phyloP scores from a whole-genome alignment of 495 filamentous ascomycete species.

The Achaetomiella virescens region DNA sequence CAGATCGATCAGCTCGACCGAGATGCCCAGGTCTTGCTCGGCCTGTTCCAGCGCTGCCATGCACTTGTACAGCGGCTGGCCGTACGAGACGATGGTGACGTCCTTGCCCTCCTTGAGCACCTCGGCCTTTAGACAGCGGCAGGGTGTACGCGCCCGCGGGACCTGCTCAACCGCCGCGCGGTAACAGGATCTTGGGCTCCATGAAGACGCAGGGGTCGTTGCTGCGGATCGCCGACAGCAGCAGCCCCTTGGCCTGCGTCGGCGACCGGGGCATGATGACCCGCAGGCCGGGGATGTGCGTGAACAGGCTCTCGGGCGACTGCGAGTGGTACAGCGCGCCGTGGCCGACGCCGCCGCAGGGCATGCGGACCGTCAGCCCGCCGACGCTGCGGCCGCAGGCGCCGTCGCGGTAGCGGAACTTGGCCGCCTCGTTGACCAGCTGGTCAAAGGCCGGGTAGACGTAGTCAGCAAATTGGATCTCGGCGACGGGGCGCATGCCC shows the following conservation, averaged over 20 bases:
- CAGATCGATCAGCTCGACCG: constrained; percentile 84
- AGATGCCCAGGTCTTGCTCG: constrained; percentile 74
- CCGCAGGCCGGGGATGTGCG: constrained; percentile 81
- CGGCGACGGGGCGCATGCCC: constrained; percentile 88
- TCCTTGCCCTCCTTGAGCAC: constrained; percentile 77
- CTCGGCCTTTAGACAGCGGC: constrained; percentile 83
- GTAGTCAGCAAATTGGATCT: constrained; percentile 98
- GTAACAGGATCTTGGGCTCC: constrained; percentile 94
- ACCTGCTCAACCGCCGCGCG: constrained; percentile 94
- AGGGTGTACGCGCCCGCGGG: constrained; percentile 76
- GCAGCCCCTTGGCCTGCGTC: constrained; percentile 83
- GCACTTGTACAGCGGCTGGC: constrained; percentile 86
- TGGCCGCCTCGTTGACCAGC: constrained; percentile 93
- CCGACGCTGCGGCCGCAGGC: constrained; percentile 60
- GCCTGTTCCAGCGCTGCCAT: constrained; percentile 70
- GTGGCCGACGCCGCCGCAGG: constrained; percentile 90
- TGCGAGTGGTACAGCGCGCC: constrained; percentile 94
- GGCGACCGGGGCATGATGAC: constrained; percentile 90
- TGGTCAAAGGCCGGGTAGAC: constrained; percentile 96
- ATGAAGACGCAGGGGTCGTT: constrained; percentile 93
- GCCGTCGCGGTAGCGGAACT: constrained; percentile 84
- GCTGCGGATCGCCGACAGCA: constrained; percentile 72
- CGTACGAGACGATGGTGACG: constrained; percentile 84
- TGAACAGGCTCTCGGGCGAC: constrained; percentile 86
- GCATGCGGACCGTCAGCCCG: constrained; percentile 89